Conservation (phyloP, 306 rosid species). For the Alnus glutinosa region DNA sequence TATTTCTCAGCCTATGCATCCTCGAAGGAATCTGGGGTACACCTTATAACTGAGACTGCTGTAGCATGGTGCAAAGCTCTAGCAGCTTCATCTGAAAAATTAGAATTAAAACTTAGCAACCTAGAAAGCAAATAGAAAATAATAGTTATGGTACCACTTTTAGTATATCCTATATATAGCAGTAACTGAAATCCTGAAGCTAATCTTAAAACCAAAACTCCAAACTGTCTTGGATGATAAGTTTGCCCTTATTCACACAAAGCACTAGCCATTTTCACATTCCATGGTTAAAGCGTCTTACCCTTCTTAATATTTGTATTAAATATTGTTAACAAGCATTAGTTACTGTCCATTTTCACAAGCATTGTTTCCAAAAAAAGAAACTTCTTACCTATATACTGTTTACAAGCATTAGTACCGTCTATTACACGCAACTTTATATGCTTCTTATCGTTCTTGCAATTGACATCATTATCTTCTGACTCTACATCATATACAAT, state of each 20-base stretch:
- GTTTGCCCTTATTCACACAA: neutral
- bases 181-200: neutral
- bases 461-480: too few relatives aligned
- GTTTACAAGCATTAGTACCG: too few relatives aligned
- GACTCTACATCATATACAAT: too few relatives aligned
- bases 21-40: slow-evolving; percentile 63
- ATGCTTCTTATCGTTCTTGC: too few relatives aligned
- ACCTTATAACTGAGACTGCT: slow-evolving; percentile 58
- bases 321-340: too few relatives aligned
- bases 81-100: slow-evolving; percentile 62
- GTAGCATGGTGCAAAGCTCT: slow-evolving; percentile 75
- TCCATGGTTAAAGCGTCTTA: neutral
- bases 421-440: too few relatives aligned
- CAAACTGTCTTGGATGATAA: neutral
- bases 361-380: too few relatives aligned
- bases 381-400: too few relatives aligned
- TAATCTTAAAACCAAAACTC: neutral
- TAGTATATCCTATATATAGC: neutral
- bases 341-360: too few relatives aligned
- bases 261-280: neutral
- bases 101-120: neutral
- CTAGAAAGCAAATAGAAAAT: neutral
- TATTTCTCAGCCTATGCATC: slow-evolving; percentile 56
- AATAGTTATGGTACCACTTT: neutral
- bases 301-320: too few relatives aligned